Evolutionary conservation across 352 stramenopile species (phyloP), one percentile per base, ranked within the genome.

Genomic region (Phytophthora pinifolia): DNA sequence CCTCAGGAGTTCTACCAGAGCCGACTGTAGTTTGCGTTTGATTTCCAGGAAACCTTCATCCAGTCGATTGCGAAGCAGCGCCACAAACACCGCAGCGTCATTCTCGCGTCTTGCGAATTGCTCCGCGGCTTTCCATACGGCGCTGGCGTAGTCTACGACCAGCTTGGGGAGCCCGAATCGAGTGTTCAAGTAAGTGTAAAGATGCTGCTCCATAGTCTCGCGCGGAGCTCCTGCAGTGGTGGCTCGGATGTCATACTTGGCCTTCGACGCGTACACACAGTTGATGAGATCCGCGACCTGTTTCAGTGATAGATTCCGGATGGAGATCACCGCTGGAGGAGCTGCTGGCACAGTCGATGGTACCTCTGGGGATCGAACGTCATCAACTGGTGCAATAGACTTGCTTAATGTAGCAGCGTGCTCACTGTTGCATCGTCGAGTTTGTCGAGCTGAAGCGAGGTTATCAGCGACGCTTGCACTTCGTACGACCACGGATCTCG

Each of bases 111-210:
- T 42, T 6, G 71, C 70, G 30, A 83, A 83, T 48, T 59, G 53
- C 36, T 79, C 65, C 4, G 74, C 83, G 1, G 67, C 74, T 55
- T 89, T 89, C 83, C 86, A 89, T n/a, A 96, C 76, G 8, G 86
- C 83, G 33, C 71, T 77, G 1, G 85, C 86, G 48, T 92, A 89
- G 36, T 92, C 81, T 29, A 94, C 70, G 29, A 86, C 89, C 22
- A 96, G 66, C 22, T 67, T 48, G 0, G 79, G 74, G 13, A 96
- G 63, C 1, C 86, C 86, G 45, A 95, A 96, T n/a, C 83, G 76
- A 52, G 92, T 85, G 52, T 91, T 92, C 41, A 96, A 57, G 43
- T 90, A 96, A 44, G 86, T 87, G 70, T 96, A 95, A 72, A 96
- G 72, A 55, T 96, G 86, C 65, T 96, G 86, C 78, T 96, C 85